Evolutionary conservation across 2,329 filamentous ascomycete genomes (phyloP).

Genomic region (Trichoderma afroharzianum): DNA sequence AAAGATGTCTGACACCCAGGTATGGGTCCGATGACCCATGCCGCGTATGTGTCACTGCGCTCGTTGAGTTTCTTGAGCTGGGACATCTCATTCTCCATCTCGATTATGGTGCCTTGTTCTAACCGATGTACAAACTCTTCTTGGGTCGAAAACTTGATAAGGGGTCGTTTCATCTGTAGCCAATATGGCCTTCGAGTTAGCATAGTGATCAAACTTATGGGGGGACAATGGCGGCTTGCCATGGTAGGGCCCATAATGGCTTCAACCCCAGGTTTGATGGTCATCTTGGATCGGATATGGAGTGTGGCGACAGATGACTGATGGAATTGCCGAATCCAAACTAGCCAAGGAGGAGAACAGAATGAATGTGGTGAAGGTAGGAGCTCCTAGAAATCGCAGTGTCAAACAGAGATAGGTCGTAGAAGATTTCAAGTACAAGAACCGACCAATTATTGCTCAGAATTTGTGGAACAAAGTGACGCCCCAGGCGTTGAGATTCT

Average conservation of each 20-base stretch:
- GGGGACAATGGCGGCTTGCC: neutral
- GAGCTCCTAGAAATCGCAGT: neutral
- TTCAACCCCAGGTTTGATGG: neutral
- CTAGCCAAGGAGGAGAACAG: neutral
- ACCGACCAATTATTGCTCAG: neutral
- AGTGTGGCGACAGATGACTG: neutral
- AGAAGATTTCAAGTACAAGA: neutral
- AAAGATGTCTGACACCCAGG: constrained; percentile 29
- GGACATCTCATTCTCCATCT: constrained; percentile 32
- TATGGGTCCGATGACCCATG: constrained; percentile 33
- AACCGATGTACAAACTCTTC: constrained; percentile 28
- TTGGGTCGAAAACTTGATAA: constrained; percentile 23
- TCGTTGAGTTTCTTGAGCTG: constrained; percentile 28
- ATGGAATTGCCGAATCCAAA: neutral
- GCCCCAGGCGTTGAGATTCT: too few relatives aligned
- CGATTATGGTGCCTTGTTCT: constrained; percentile 33
- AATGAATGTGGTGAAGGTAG: neutral
- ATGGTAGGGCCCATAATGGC: neutral
- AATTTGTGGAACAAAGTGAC: neutral
- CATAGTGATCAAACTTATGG: neutral
- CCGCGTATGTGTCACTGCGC: constrained; percentile 19
- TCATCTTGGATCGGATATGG: neutral
- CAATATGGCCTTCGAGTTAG: neutral
- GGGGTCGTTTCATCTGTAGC: constrained; percentile 1
- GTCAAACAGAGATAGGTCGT: neutral